Evolutionary conservation across 371 early-diverging fungal genomes (phyloP).

Genomic region (Phascolomyces articulosus): DNA sequence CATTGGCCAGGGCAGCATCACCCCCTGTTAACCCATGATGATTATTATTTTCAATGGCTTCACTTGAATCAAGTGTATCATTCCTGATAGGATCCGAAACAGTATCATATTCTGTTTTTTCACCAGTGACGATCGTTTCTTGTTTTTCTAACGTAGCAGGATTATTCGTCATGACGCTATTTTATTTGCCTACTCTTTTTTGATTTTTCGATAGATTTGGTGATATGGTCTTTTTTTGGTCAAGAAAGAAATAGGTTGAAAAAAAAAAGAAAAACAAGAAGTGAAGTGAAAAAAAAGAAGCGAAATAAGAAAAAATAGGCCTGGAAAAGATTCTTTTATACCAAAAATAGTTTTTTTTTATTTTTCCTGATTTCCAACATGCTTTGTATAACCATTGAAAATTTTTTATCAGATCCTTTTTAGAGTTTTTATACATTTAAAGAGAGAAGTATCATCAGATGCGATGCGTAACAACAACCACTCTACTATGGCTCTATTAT

Average conservation of each 20-base stretch:
- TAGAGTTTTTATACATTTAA: background rate
- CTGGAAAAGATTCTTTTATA: background rate
- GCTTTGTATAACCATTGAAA: background rate
- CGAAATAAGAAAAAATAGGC: background rate
- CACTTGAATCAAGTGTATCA: conserved; percentile 1
- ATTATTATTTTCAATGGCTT: background rate
- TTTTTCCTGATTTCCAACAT: conserved; percentile 3
- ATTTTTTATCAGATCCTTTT: conserved; percentile 14
- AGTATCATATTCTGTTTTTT: background rate
- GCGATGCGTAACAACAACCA: background rate
- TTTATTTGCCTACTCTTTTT: background rate
- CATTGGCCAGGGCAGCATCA: conserved; percentile 29
- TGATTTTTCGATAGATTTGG: background rate
- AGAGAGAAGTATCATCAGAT: background rate
- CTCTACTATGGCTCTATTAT: too few species aligned
- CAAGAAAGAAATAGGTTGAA: background rate
- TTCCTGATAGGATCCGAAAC: background rate
- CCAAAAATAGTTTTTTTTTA: background rate
- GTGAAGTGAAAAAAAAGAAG: background rate
- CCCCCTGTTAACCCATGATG: conserved; percentile 9
- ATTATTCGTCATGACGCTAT: background rate
- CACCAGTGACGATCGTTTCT: background rate
- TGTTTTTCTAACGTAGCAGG: background rate
- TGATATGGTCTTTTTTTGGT: too few species aligned
- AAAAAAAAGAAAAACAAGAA: background rate